Evolutionary conservation across 352 stramenopile species (phyloP).

Genomic region (Pythium guiyangense): DNA sequence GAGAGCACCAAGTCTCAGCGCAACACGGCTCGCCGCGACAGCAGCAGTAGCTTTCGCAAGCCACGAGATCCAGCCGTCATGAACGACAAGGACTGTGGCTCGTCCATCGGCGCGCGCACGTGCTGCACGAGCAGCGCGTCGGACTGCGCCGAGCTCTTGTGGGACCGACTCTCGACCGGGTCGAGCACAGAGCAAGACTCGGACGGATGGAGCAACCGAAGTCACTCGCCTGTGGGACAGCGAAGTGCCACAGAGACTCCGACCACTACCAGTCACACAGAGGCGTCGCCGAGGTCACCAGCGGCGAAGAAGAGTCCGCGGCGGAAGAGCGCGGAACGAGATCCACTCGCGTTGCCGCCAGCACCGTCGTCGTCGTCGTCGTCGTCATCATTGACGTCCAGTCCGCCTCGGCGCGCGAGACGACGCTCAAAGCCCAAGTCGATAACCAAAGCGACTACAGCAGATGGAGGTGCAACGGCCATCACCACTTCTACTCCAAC

Average conservation of each 20-base stretch:
- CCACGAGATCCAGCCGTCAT: constrained; percentile 1
- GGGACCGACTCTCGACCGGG: constrained; percentile 37
- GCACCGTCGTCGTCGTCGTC: background rate
- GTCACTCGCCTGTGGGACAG: constrained; percentile 7
- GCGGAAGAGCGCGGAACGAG: background rate
- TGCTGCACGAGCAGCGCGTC: constrained; percentile 40
- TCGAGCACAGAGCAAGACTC: constrained; percentile 29
- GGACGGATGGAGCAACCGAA: constrained; percentile 16
- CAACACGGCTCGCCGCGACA: background rate
- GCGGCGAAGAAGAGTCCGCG: background rate
- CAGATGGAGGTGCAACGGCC: no score
- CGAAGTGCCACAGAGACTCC: background rate
- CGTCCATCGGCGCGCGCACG: constrained; percentile 28
- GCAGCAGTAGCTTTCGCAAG: constrained; percentile 9
- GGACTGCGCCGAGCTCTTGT: constrained; percentile 17
- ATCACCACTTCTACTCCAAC: no score
- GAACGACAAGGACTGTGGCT: constrained; percentile 20
- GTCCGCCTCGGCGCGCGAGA: background rate
- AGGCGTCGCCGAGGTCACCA: background rate
- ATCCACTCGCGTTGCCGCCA: background rate
- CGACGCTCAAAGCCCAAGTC: background rate
- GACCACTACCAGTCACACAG: background rate
- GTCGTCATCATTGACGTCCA: no score
- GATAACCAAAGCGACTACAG: background rate
- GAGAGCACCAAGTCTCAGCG: background rate